These are phyloP conservation scores for Wickerhamomyces sydowiorum DNA, from an alignment of 805 yeast species.

Conservation along the genomic window DNA sequence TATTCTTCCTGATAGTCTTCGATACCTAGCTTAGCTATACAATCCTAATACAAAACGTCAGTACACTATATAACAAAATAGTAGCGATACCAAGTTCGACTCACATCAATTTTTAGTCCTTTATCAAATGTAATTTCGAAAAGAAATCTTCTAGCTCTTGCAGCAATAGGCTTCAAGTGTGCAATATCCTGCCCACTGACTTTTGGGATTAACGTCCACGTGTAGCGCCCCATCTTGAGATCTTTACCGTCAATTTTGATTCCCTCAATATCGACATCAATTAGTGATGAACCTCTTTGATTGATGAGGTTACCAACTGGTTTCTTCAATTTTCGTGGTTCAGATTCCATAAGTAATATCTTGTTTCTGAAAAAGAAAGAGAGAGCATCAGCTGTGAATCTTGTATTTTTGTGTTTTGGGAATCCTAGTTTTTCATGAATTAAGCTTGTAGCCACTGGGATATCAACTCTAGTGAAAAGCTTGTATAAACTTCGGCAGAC, in stretches of 20 bases:
- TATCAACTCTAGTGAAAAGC: slow-evolving; percentile 14
- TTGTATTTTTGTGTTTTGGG: slow-evolving; percentile 4
- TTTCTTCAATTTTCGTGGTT: slow-evolving; percentile 4
- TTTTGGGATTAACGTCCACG: slow-evolving; percentile 14
- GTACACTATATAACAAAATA: no score
- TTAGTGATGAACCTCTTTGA: slow-evolving; percentile 13
- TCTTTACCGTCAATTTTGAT: slow-evolving; percentile 4
- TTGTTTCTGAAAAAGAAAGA: slow-evolving; percentile 8
- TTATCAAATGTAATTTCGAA: slow-evolving; percentile 9
- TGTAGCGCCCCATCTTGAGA: slow-evolving; percentile 1
- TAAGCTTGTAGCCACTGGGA: slow-evolving; percentile 16
- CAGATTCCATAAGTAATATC: slow-evolving; percentile 5
- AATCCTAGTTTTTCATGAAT: slow-evolving; percentile 14
- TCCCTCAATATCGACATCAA: slow-evolving; percentile 19
- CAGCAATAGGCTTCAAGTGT: not conserved
- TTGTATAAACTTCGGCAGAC: slow-evolving; percentile 30
- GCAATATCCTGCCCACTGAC: not conserved
- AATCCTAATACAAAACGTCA: not conserved
- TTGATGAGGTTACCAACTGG: not conserved
- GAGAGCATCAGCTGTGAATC: slow-evolving; percentile 6
- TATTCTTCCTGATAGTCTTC: not conserved
- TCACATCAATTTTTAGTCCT: slow-evolving; percentile 9
- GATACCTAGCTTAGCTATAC: slow-evolving; percentile 3
- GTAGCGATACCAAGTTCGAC: no score
- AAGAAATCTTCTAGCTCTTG: slow-evolving; percentile 1